A percentile compares a stretch with the other conserved stretches of the same genome.
Evolutionary conservation across 2,329 filamentous ascomycete species (phyloP).

Genomic region (Trichoderma sp.): DNA sequence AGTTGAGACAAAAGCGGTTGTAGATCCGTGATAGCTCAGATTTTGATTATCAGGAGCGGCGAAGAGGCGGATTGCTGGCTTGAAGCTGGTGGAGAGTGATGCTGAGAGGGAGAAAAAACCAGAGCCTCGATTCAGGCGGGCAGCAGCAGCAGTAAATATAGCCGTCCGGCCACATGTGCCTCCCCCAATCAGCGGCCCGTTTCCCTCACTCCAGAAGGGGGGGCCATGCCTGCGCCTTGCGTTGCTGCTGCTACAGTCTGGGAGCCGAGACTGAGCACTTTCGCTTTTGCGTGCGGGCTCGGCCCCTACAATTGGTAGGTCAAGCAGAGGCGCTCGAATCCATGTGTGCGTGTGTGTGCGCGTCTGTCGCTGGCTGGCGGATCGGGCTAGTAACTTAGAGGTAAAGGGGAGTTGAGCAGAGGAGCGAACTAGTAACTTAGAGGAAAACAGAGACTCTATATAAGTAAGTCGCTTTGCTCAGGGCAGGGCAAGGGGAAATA

Average conservation of each 20-base stretch:
- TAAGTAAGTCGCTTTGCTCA: constrained; percentile 18
- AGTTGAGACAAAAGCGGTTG: neutral
- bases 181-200: constrained; percentile 9
- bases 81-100: neutral
- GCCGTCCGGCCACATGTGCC: constrained; percentile 13
- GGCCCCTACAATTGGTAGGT: constrained; percentile 22
- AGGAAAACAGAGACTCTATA: constrained; percentile 26
- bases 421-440: constrained; percentile 27
- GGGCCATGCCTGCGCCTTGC: constrained; percentile 18
- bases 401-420: constrained; percentile 25
- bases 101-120: neutral
- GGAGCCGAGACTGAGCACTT: constrained; percentile 5
- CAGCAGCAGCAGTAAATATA: constrained; percentile 16
- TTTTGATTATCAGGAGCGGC: neutral
- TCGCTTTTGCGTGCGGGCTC: constrained; percentile 2
- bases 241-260: constrained; percentile 16
- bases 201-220: neutral
- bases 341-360: constrained; percentile 16
- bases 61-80: neutral
- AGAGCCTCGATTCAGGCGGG: constrained; percentile 8
- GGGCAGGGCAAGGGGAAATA: neutral
- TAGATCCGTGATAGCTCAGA: neutral
- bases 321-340: constrained; percentile 13
- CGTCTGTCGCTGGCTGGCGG: constrained; percentile 12
- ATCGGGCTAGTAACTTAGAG: constrained; percentile 28